phyloP scores from a whole-genome alignment of 768 basidiomycete genomes.

The Albatrellus ellisii region DNA sequence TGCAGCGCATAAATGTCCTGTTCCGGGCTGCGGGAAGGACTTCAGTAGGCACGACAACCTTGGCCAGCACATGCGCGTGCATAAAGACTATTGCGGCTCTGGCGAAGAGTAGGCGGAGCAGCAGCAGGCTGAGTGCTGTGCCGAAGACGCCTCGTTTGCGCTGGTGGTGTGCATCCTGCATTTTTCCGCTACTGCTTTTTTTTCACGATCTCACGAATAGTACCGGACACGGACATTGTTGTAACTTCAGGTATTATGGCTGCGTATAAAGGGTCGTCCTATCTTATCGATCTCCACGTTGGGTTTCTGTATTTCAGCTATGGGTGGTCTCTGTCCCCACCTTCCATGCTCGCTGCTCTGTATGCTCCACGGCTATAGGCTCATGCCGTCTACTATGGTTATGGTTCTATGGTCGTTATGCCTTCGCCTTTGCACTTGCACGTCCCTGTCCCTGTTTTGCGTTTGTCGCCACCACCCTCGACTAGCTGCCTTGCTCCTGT shows the following conservation, averaged over 20 bases:
- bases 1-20: conserved; percentile 69
- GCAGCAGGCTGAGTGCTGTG: conserved; percentile 4
- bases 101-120: conserved; percentile 8
- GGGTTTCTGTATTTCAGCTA: no score
- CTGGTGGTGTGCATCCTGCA: not conserved
- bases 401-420: not conserved
- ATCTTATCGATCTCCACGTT: not conserved
- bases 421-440: not conserved
- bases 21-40: conserved; percentile 69
- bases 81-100: conserved; percentile 27
- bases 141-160: not conserved
- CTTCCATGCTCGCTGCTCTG: not conserved
- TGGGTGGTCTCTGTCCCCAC: no score
- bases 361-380: not conserved
- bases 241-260: no score
- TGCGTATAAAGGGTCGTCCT: no score
- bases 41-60: conserved; percentile 85
- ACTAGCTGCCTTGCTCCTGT: not conserved
- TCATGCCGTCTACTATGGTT: not conserved
- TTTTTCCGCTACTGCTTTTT: not conserved
- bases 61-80: conserved; percentile 79
- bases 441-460: conserved; percentile 2
- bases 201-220: not conserved
- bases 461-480: not conserved
- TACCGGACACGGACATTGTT: not conserved